Base-by-base conservation (phyloP, 768 basidiomycete species). In the Leccinum subgranulosum region DNA sequence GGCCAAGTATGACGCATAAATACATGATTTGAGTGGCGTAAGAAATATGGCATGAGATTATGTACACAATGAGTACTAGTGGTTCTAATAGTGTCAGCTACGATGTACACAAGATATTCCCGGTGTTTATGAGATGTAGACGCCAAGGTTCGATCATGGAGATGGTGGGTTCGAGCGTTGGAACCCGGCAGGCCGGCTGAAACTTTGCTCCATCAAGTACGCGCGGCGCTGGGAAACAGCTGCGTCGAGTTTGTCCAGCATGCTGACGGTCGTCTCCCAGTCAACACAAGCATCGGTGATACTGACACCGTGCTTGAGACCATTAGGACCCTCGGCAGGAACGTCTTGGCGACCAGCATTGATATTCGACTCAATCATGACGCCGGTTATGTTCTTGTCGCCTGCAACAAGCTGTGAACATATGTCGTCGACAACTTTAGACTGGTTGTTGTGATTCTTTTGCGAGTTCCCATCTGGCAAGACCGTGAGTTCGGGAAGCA, bases 291-390 rank as follows among this genome's bases (percentile, higher is more conserved):
- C 94, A 62, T 97, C 94, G 0, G 94, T 97, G 69, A 96, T 94
- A 60, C 86, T 88, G 54, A 95, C 84, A 53, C 92, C 92, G 56
- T 86, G 77, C 72, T 89, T 92, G 63, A 94, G 81, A 9, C 70
- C 81, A 17, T 74, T 62, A 0, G 88, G 87, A 7, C 94, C 90
- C 45, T 76, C 79, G 3, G 79, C 62, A 2, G 96, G 94, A 14
- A 96, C 90, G 64, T 94, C 90, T 76, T 99, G 96, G 58, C 86
- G 79, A 19, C 96, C 96, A 51, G 87, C 88, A 68, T 90, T 88
- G 74, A 99, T 87, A 73, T 98, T 90, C 12, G 88, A 91, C 76
- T 99, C 96, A 69, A 99, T 84, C 96, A 99, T 98, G 56, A 98
- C 93, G 48, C 96, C 96, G 5, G 92, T 92, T 73, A 99, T 88